A percentile compares a stretch with the other conserved stretches of the same genome.
Evolutionary conservation across 106 monocot genomes (phyloP).

Genomic region (Apostasia shenzhenica): DNA sequence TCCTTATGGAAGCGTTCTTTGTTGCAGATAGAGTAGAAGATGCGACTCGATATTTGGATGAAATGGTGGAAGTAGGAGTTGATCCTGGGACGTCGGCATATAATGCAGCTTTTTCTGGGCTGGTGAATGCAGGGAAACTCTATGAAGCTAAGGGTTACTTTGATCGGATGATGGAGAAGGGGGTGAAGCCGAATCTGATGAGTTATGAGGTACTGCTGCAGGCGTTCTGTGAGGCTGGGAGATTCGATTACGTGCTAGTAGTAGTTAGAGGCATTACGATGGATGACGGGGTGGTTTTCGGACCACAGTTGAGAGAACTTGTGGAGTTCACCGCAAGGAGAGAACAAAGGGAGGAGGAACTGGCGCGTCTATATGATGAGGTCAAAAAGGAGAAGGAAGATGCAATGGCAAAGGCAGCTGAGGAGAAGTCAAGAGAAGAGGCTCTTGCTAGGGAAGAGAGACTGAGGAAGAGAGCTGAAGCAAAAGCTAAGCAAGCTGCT

Average conservation of each 20-base stretch:
- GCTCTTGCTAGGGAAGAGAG: constrained; percentile 60
- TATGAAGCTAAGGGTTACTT: constrained; percentile 53
- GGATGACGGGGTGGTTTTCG: constrained; percentile 42
- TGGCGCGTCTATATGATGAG: constrained; percentile 52
- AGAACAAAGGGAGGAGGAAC: constrained; percentile 54
- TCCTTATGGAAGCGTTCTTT: constrained; percentile 61
- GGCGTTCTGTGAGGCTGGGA: constrained; percentile 33
- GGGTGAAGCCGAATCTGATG: constrained; percentile 42
- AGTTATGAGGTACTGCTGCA: constrained; percentile 62
- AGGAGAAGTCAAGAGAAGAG: constrained; percentile 66
- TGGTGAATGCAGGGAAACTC: constrained; percentile 33
- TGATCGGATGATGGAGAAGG: constrained; percentile 62
- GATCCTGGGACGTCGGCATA: constrained; percentile 56
- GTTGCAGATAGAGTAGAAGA: constrained; percentile 43
- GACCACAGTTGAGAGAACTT: constrained; percentile 52
- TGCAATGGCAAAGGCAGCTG: constrained; percentile 45
- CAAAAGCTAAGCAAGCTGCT: constrained; percentile 57
- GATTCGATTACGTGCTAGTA: constrained; percentile 49
- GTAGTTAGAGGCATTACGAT: constrained; percentile 38
- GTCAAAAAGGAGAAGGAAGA: constrained; percentile 71
- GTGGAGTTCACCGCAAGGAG: constrained; percentile 37
- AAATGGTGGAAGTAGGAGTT: constrained; percentile 52
- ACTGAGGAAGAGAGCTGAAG: constrained; percentile 69
- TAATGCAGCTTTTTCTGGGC: constrained; percentile 51
- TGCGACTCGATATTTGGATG: constrained; percentile 49